Evolutionary conservation across 441 rosid genomes (phyloP).

Genomic region (Biscutella laevigata): DNA sequence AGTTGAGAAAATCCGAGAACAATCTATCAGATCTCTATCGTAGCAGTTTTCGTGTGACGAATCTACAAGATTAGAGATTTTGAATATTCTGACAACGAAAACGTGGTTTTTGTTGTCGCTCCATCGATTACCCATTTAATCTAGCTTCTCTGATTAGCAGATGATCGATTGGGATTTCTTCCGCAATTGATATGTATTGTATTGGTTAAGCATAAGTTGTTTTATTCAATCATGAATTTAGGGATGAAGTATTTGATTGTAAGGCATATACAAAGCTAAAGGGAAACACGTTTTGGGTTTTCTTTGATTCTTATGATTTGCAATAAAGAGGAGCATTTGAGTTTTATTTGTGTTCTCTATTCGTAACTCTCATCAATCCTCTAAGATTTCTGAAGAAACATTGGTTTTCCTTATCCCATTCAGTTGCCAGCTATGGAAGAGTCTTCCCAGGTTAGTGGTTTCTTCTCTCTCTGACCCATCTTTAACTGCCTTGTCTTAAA

Average conservation of each 20-base stretch:
- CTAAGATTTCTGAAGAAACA: slow-evolving; percentile 9
- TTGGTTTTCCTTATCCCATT: neutral
- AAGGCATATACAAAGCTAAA: slow-evolving; percentile 6
- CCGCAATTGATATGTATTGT: neutral
- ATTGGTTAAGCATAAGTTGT: neutral
- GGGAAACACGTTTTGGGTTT: slow-evolving; percentile 9
- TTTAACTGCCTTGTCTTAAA: neutral
- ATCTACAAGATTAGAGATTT: slow-evolving; percentile 18
- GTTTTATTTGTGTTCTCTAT: neutral
- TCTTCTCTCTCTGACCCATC: slow-evolving; percentile 4
- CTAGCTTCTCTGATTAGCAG: slow-evolving; percentile 1
- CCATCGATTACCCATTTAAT: neutral
- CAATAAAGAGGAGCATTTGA: neutral
- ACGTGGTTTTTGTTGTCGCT: too few species aligned
- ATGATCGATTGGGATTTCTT: neutral
- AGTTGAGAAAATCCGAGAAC: too few species aligned
- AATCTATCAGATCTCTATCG: too few species aligned
- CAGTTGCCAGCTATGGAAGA: slow-evolving; percentile 21
- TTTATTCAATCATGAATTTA: too few species aligned
- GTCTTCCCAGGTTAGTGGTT: slow-evolving; percentile 26
- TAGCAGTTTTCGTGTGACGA: too few species aligned
- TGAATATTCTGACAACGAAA: neutral
- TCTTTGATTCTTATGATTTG: neutral
- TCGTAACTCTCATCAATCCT: neutral
- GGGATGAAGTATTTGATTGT: too few species aligned